Conservation (phyloP, 192 early-diverging fungal genomes). For the Coemansia sp. region DNA sequence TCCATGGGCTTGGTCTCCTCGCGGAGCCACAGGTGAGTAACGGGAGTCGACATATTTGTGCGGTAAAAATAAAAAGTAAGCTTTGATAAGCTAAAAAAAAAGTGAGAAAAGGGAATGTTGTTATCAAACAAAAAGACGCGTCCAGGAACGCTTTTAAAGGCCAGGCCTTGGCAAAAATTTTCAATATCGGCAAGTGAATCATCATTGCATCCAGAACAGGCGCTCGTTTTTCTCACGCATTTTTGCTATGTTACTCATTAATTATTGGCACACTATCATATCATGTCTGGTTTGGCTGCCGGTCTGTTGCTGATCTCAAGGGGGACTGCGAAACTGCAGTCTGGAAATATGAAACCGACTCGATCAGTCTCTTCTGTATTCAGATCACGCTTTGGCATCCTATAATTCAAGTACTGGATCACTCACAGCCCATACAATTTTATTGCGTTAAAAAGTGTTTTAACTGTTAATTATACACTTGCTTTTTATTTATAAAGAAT, state of each 20-base stretch:
- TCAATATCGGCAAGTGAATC: slow-evolving; percentile 1
- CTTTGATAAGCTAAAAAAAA: slow-evolving; percentile 5
- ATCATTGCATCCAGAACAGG: slow-evolving; percentile 1
- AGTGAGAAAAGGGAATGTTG: neutral
- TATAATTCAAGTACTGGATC: neutral
- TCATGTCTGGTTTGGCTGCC: neutral
- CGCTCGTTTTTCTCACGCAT: neutral
- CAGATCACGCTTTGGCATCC: neutral
- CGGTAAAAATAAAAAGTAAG: neutral
- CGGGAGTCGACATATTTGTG: slow-evolving; percentile 9
- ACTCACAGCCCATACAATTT: neutral
- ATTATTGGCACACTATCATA: neutral
- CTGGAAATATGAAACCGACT: neutral
- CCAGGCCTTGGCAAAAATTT: neutral
- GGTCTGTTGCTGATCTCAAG: neutral
- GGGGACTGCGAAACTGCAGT: neutral
- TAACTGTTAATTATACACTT: neutral
- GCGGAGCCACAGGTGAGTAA: slow-evolving; percentile 84
- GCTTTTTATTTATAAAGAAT: too few relatives aligned
- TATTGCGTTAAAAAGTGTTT: neutral
- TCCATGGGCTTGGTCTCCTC: slow-evolving; percentile 98
- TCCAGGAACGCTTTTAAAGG: slow-evolving; percentile 1
- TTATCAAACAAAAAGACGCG: neutral
- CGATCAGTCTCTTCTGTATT: neutral
- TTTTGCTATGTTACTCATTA: neutral